Conservation (phyloP, 805 yeast genomes). For the Monosporozyma solicola region DNA sequence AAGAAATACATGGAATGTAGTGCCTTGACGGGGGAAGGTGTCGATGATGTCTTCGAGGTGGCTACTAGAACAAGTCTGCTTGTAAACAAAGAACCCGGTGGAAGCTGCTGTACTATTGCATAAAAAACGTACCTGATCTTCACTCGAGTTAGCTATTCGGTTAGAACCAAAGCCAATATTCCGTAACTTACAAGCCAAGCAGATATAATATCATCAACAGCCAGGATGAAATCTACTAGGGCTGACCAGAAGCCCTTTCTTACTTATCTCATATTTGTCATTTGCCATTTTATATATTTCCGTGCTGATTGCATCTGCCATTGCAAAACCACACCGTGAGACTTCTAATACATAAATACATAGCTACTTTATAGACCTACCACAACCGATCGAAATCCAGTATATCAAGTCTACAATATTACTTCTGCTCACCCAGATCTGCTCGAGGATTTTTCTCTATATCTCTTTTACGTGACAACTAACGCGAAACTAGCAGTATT, state of each 20-base stretch:
- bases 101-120: conserved; percentile 30
- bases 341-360: not conserved
- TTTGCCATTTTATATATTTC: not conserved
- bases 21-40: conserved; percentile 89
- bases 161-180: not conserved
- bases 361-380: not conserved
- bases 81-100: conserved; percentile 38
- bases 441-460: not conserved
- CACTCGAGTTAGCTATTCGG: not conserved
- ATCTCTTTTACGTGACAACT: not conserved
- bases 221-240: too few relatives aligned
- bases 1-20: conserved; percentile 79
- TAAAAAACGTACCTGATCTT: not conserved
- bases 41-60: conserved; percentile 84
- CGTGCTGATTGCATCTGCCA: not conserved
- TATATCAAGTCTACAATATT: not conserved
- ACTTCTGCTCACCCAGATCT: not conserved
- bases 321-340: not conserved
- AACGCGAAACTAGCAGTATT: not conserved
- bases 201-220: too few relatives aligned
- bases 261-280: too few relatives aligned
- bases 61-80: conserved; percentile 80
- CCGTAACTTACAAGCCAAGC: not conserved
- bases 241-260: too few relatives aligned
- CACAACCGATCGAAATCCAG: not conserved